phyloP scores from a whole-genome alignment of 768 basidiomycete species.

The Pluteus cervinus region DNA sequence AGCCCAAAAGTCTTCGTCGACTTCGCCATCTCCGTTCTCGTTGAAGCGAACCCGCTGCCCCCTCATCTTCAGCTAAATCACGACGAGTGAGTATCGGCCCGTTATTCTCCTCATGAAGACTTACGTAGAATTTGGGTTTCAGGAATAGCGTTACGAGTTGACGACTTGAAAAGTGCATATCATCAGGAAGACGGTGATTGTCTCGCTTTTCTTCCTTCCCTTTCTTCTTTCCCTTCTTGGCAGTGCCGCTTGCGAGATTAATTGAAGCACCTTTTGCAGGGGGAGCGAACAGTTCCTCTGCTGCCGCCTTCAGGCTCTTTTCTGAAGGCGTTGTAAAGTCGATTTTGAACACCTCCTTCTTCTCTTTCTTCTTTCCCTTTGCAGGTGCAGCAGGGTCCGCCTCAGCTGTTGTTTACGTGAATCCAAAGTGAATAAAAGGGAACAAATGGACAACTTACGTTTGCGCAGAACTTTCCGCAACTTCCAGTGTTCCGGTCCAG shows the following conservation, averaged over 20 bases:
- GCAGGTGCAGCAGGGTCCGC: slow-evolving; percentile 32
- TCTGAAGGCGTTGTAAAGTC: slow-evolving; percentile 63
- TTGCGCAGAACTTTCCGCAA: slow-evolving; percentile 73
- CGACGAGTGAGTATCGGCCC: slow-evolving; percentile 5
- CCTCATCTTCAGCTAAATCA: slow-evolving; percentile 78
- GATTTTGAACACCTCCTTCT: slow-evolving; percentile 80
- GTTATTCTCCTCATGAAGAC: slow-evolving; percentile 18
- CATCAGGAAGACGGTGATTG: slow-evolving; percentile 83
- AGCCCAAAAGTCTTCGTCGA: slow-evolving; percentile 97
- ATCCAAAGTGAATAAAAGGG: slow-evolving; percentile 2
- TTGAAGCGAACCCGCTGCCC: slow-evolving; percentile 56
- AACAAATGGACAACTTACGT: slow-evolving; percentile 40
- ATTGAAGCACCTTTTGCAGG: slow-evolving; percentile 66
- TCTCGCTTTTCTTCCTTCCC: slow-evolving; percentile 57
- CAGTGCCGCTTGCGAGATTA: slow-evolving; percentile 41
- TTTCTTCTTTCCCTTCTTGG: slow-evolving; percentile 42
- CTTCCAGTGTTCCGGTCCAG: slow-evolving; percentile 99
- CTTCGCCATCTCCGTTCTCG: slow-evolving; percentile 73
- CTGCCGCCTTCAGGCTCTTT: slow-evolving; percentile 54
- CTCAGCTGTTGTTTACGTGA: slow-evolving; percentile 10
- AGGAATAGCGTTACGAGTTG: slow-evolving; percentile 90
- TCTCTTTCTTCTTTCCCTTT: slow-evolving; percentile 50
- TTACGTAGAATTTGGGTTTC: slow-evolving; percentile 91
- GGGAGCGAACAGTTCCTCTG: slow-evolving; percentile 75
- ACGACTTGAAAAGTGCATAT: slow-evolving; percentile 93